Evolutionary conservation across 2,329 filamentous ascomycete species (phyloP).

Genomic region (Atkinsonella texensis): DNA sequence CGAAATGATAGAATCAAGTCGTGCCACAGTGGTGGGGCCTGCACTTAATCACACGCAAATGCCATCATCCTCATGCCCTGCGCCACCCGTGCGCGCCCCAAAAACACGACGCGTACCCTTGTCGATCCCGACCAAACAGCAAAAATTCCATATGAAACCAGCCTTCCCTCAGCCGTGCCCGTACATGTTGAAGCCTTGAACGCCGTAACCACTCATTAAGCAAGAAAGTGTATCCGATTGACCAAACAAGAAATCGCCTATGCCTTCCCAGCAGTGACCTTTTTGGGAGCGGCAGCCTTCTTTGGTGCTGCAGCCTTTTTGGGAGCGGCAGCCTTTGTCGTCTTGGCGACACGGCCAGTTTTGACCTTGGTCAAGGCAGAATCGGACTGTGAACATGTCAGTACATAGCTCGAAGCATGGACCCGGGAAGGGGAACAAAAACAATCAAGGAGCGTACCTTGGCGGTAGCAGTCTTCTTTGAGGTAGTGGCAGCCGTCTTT

Average conservation of each 20-base stretch:
- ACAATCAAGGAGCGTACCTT: constrained; percentile 10
- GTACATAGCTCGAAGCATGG: neutral
- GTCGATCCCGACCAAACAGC: constrained; percentile 11
- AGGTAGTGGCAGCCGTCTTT: neutral
- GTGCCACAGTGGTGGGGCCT: neutral
- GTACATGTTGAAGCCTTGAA: constrained; percentile 17
- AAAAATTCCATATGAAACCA: constrained; percentile 9
- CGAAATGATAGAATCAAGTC: neutral
- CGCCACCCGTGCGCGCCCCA: constrained; percentile 9
- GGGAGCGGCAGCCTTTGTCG: constrained; percentile 29
- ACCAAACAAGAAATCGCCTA: constrained; percentile 15
- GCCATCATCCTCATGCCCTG: constrained; percentile 9
- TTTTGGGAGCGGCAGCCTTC: constrained; percentile 33
- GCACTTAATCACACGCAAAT: constrained; percentile 5
- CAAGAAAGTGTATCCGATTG: constrained; percentile 5
- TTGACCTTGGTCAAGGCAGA: constrained; percentile 71
- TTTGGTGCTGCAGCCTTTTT: constrained; percentile 35
- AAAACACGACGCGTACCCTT: constrained; percentile 11
- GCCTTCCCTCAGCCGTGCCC: constrained; percentile 9
- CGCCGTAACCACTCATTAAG: constrained; percentile 26
- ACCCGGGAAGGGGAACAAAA: neutral
- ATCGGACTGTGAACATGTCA: constrained; percentile 9
- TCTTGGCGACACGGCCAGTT: constrained; percentile 74
- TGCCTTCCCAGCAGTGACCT: constrained; percentile 31
- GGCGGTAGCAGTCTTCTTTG: constrained; percentile 6